Percentiles rank a stretch among this genome's conserved stretches.
Evolutionary conservation across 176 grass and related monocot genomes (phyloP).

Genomic region (Elymus sibiricus): DNA sequence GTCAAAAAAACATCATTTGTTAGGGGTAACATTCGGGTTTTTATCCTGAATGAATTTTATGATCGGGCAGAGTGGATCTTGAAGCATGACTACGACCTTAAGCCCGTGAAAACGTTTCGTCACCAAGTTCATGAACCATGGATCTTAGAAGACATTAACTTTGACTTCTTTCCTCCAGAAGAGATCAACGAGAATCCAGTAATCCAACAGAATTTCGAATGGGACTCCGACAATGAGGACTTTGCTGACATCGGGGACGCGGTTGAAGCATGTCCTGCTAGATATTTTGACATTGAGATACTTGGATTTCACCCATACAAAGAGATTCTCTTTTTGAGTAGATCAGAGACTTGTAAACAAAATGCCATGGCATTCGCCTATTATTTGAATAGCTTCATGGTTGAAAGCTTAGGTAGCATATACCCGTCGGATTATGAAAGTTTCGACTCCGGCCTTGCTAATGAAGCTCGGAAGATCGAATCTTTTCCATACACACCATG

Average conservation of each 20-base stretch:
- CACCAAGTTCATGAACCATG: background rate
- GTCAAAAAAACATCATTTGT: too few species aligned
- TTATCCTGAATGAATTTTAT: background rate
- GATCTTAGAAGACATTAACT: background rate
- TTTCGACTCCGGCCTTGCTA: background rate
- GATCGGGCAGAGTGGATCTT: background rate
- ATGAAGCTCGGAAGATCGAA: background rate
- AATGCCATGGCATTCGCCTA: too few species aligned
- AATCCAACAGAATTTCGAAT: background rate
- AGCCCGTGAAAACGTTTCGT: background rate
- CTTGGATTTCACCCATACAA: constrained; percentile 14
- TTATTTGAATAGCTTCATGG: too few species aligned
- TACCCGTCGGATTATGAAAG: background rate
- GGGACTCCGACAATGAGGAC: background rate
- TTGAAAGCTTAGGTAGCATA: too few species aligned
- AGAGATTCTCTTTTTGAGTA: too few species aligned
- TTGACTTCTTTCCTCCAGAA: background rate
- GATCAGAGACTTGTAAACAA: too few species aligned
- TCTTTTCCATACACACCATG: background rate
- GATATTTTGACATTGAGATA: background rate
- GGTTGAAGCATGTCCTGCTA: rapidly evolving
- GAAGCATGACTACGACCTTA: background rate
- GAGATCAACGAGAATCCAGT: background rate
- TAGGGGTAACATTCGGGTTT: background rate
- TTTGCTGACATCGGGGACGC: background rate